Base-by-base conservation (phyloP, 208 protist species). In the Wallacemonas rigidus region DNA sequence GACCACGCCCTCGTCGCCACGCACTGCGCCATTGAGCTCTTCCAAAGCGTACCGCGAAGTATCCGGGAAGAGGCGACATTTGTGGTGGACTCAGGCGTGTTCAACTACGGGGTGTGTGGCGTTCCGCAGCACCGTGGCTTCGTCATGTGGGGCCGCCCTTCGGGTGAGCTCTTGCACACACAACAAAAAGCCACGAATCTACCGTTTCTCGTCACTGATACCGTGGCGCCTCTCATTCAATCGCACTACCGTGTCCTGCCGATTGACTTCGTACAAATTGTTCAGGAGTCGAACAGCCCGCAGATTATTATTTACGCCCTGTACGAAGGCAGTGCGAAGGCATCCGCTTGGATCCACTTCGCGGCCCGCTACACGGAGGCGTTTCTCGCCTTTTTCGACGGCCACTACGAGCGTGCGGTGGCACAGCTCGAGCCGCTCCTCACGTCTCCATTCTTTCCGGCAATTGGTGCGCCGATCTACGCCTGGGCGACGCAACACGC, bases 51-150 rank as follows among this genome's bases (percentile, higher is more conserved):
- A 36, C 67, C 76, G 35, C 36, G 55, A n/a, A 57, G 35, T 3
- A 55, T 65, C 3, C 72, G 71, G 65, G 35, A 17, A 9, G 75
- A 67, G 65, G 69, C 72, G 45, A 77, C 71, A 17, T 72, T 83
- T 41, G 50, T 87, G 12, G 73, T 87, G 9, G 81, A 85, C 64
- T 75, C 64, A 2, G 79, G 85, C 47, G 71, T 80, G 14, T 87
- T 71, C 68, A 41, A 67, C 48, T 71, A 75, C 39, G 79, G 74
- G 5, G 64, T 85, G 15, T 83, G 76, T 54, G 76, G 85, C 3
- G 62, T 80, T 17, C 76, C 76, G 15, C 72, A 83, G 55, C 75
- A 69, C 50, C 74, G 78, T 11, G 79, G 74, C 57, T 57, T 81
- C 47, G 81, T 85, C 2, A 26, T 87, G 56, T 85, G 69, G 74